Evolutionary conservation across 164 flowering plant species (phyloP).

Genomic region (Stephania cephalantha): DNA sequence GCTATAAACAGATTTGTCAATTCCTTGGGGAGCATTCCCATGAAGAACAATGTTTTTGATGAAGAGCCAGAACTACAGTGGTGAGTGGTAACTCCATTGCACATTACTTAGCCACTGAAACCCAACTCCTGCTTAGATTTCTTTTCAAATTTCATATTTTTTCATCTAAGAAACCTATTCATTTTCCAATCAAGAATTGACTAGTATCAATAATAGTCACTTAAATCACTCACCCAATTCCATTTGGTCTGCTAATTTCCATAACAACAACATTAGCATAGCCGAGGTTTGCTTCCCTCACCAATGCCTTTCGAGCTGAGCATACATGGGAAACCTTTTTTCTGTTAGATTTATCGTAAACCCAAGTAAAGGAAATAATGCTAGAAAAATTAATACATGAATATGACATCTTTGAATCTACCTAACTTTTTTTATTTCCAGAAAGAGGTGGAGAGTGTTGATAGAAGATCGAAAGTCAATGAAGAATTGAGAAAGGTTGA

Average conservation of each 20-base stretch:
- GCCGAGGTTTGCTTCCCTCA: constrained; percentile 49
- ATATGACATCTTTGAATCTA: too few species aligned
- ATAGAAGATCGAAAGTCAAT: too few species aligned
- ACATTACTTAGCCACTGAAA: constrained; percentile 61
- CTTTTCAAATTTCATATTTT: background rate
- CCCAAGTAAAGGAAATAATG: background rate
- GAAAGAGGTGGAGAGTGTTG: too few species aligned
- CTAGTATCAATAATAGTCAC: background rate
- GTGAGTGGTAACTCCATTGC: constrained; percentile 46
- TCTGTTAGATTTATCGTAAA: constrained; percentile 66
- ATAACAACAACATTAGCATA: constrained; percentile 48
- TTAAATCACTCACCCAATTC: constrained; percentile 44
- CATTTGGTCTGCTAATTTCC: constrained; percentile 37
- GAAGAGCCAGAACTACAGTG: constrained; percentile 55
- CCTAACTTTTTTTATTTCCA: too few species aligned
- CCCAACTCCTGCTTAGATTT: constrained; percentile 40
- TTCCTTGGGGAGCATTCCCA: constrained; percentile 28
- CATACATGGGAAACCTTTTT: constrained; percentile 24
- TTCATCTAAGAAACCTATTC: background rate
- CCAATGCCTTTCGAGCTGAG: constrained; percentile 20
- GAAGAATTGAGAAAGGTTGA: too few species aligned
- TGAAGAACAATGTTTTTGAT: constrained; percentile 21
- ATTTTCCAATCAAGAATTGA: too few species aligned
- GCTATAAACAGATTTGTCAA: constrained; percentile 33
- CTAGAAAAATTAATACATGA: background rate